Percentiles rank a stretch among this genome's conserved stretches.
These are phyloP conservation scores for Leersia perrieri DNA, from an alignment of 176 grass and related monocot genomes.

Conservation along the genomic window DNA sequence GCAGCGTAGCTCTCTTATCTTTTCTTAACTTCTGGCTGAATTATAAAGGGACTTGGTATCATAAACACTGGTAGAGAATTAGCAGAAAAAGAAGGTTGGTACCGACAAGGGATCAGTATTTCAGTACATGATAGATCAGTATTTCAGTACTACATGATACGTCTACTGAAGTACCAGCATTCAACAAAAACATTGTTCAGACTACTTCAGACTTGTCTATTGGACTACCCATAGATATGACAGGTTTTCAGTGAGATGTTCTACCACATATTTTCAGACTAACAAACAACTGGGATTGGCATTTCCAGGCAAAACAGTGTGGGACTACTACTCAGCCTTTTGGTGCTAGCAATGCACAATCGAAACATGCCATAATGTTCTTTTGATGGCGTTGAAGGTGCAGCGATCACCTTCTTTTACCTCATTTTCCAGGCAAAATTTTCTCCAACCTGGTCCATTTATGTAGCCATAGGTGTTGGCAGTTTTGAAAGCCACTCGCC, in stretches of 20 bases:
- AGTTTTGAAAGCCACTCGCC: constrained; percentile 1
- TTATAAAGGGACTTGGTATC: neutral
- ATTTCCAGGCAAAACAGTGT: constrained; percentile 12
- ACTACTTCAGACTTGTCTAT: neutral
- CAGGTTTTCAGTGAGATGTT: neutral
- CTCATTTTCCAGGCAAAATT: constrained; percentile 33
- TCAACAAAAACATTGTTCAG: neutral
- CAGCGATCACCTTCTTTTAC: constrained; percentile 17
- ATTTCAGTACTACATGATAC: neutral
- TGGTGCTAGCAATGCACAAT: neutral
- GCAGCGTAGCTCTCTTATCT: constrained; percentile 8
- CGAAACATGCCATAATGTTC: neutral
- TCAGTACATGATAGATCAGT: neutral
- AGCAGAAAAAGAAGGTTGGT: neutral
- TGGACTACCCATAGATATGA: neutral
- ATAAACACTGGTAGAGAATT: neutral
- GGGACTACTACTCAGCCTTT: neutral
- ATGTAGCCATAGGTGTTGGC: constrained; percentile 23
- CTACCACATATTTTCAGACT: neutral
- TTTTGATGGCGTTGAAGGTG: constrained; percentile 22
- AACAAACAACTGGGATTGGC: neutral
- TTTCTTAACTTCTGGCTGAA: constrained; percentile 1
- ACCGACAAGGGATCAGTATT: neutral
- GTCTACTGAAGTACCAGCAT: neutral
- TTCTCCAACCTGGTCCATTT: neutral